Evolutionary conservation across 768 basidiomycete species (phyloP).

Genomic region (Phylloporus sp.): DNA sequence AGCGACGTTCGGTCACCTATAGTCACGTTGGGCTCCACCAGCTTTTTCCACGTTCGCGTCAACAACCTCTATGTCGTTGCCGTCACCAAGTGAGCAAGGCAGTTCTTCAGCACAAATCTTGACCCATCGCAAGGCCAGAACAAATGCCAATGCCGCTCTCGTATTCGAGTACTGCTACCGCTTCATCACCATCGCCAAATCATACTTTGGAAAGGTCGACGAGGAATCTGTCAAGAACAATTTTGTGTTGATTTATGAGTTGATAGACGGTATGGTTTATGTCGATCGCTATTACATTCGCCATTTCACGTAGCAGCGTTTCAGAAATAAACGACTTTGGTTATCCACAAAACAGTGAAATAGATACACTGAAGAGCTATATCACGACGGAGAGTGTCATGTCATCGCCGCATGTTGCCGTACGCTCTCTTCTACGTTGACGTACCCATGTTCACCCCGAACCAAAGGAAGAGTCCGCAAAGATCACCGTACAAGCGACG

Average conservation of each 20-base stretch:
- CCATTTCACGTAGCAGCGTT: conserved; percentile 8
- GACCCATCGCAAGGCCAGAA: conserved; percentile 42
- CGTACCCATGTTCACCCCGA: neutral
- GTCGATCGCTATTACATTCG: conserved; percentile 8
- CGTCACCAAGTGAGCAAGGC: conserved; percentile 78
- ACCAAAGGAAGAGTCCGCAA: conserved; percentile 87
- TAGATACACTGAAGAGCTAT: conserved; percentile 94
- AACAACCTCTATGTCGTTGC: conserved; percentile 96
- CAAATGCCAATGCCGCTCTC: conserved; percentile 94
- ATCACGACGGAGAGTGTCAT: conserved; percentile 98
- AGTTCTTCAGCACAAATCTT: neutral
- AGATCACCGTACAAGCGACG: conserved; percentile 96
- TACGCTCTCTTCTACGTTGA: conserved; percentile 32
- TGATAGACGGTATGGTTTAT: conserved; percentile 74
- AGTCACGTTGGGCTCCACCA: conserved; percentile 94
- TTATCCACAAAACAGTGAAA: conserved; percentile 98
- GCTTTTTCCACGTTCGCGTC: conserved; percentile 96
- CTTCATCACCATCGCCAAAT: conserved; percentile 89
- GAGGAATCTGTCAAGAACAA: conserved; percentile 99
- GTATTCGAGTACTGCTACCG: conserved; percentile 98
- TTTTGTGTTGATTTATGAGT: conserved; percentile 96
- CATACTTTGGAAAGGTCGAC: conserved; percentile 98
- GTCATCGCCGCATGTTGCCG: conserved; percentile 77
- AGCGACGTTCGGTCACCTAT: conserved; percentile 96
- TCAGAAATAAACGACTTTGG: conserved; percentile 97